Conservation (phyloP, 2,329 filamentous ascomycete species). For the Fusarium haematococcum region DNA sequence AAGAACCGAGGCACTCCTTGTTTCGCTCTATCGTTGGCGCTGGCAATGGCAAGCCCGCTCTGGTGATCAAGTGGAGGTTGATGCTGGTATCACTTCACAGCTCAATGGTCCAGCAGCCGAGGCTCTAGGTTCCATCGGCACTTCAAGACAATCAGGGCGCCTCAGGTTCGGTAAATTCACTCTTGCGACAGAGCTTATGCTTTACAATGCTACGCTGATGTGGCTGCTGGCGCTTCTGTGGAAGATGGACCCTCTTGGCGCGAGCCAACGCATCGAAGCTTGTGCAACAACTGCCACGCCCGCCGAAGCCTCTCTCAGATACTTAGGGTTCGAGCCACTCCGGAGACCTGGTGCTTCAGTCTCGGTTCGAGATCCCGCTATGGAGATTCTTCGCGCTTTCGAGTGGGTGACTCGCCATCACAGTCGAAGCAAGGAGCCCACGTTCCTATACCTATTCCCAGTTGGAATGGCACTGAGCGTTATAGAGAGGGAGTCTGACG, state of each 20-base stretch:
- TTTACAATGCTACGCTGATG: slow-evolving; percentile 34
- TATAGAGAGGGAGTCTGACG: neutral
- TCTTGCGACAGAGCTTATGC: slow-evolving; percentile 22
- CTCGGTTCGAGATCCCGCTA: neutral
- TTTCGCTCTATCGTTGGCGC: neutral
- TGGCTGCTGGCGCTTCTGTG: slow-evolving; percentile 33
- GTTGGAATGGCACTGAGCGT: neutral
- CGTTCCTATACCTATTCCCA: neutral
- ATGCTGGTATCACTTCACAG: neutral
- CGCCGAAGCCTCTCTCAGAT: neutral
- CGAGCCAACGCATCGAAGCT: slow-evolving; percentile 12
- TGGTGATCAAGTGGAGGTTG: neutral
- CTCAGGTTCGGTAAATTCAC: neutral
- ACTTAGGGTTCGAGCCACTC: neutral
- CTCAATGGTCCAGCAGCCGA: neutral
- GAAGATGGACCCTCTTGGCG: slow-evolving; percentile 30
- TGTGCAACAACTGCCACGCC: neutral
- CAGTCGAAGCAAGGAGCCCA: neutral
- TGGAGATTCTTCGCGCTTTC: neutral
- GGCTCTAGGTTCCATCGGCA: neutral
- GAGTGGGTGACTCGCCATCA: neutral
- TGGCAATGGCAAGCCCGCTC: neutral
- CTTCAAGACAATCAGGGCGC: neutral
- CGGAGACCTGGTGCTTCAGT: neutral
- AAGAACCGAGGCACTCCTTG: neutral